These are phyloP conservation scores for Aspergillus cavernicola DNA, from an alignment of 495 filamentous ascomycete genomes.

Conservation along the genomic window DNA sequence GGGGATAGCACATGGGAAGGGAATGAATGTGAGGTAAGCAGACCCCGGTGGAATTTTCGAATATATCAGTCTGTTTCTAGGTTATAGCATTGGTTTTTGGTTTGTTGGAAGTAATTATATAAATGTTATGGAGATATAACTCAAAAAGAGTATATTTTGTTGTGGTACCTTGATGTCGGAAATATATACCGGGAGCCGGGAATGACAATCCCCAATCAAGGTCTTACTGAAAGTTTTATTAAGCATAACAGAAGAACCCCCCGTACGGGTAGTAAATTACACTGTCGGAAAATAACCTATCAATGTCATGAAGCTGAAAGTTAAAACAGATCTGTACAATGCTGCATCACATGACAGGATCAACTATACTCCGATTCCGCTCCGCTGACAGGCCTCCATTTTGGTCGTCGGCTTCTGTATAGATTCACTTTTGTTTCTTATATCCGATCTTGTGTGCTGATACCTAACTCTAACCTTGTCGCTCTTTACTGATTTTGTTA, in stretches of 20 bases:
- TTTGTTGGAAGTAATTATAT: too few relatives aligned
- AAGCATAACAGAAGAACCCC: too few relatives aligned
- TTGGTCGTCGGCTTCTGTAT: constrained; percentile 6
- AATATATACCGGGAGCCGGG: too few relatives aligned
- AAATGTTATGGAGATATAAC: too few relatives aligned
- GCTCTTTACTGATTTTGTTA: background rate
- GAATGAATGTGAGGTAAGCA: background rate
- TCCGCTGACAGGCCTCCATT: background rate
- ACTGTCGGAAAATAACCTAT: background rate
- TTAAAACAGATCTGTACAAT: background rate
- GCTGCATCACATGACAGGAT: background rate
- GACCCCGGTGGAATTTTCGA: background rate
- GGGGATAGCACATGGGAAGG: background rate
- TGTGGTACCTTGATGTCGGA: too few relatives aligned
- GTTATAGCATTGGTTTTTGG: too few relatives aligned
- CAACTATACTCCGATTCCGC: background rate
- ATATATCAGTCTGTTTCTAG: background rate
- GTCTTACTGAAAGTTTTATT: too few relatives aligned
- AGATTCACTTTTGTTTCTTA: background rate
- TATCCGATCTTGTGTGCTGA: background rate
- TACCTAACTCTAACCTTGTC: background rate
- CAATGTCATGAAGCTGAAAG: background rate
- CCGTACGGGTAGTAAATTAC: too few relatives aligned
- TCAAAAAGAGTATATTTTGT: too few relatives aligned
- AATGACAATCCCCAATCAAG: too few relatives aligned